These are phyloP conservation scores for Wakefieldia striispora DNA, from an alignment of 768 basidiomycete genomes.

Conservation along the genomic window DNA sequence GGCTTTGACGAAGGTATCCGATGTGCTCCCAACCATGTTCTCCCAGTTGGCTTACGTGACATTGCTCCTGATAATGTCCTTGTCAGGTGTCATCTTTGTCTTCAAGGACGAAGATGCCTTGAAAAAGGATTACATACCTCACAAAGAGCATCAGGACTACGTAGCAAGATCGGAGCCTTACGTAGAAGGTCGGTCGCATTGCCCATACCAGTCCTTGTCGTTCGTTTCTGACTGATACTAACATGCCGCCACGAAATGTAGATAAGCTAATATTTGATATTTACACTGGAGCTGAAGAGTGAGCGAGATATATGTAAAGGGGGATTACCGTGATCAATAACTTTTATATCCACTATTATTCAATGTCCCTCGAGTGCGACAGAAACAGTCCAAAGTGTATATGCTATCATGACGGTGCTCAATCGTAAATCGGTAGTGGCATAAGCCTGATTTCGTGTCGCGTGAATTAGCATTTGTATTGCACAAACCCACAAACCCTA, in stretches of 20 bases:
- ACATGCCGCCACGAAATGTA: neutral
- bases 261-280: conserved; percentile 26
- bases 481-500: conserved; percentile 27
- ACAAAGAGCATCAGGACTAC: conserved; percentile 14
- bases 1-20: conserved; percentile 24
- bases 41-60: too few species aligned
- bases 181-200: conserved; percentile 16
- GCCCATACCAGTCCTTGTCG: neutral
- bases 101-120: conserved; percentile 20
- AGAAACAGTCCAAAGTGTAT: conserved; percentile 1
- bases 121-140: conserved; percentile 7
- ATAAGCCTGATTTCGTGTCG: conserved; percentile 42
- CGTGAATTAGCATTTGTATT: conserved; percentile 5
- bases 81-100: conserved; percentile 21
- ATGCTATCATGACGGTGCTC: conserved; percentile 1
- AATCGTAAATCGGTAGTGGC: conserved; percentile 75
- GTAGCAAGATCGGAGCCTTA: conserved; percentile 3
- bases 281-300: neutral
- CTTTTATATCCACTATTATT: neutral
- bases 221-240: too few species aligned
- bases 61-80: too few species aligned
- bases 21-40: too few species aligned
- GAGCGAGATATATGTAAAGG: neutral
- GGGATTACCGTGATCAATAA: neutral
- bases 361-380: conserved; percentile 1